Conservation (phyloP, 2,329 filamentous ascomycete genomes). For the Beauveria sp. region DNA sequence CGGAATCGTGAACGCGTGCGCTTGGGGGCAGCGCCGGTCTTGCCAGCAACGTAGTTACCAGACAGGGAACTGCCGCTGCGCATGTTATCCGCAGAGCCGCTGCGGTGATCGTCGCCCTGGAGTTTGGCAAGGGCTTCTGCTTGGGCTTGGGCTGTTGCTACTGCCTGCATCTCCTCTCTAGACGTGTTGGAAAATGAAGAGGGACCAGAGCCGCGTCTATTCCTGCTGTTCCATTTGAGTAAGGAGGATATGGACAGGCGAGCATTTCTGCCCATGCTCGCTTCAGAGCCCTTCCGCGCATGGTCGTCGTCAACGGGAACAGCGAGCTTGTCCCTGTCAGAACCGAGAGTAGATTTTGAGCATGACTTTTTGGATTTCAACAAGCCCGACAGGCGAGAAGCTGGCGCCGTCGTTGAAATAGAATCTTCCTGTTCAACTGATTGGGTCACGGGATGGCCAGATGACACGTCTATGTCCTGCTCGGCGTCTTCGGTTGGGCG, state of each 20-base stretch:
- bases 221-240: conserved; percentile 61
- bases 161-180: conserved; percentile 67
- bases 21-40: conserved; percentile 49
- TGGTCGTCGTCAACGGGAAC: conserved; percentile 42
- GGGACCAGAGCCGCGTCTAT: conserved; percentile 47
- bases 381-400: conserved; percentile 28
- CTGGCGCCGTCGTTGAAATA: conserved; percentile 17
- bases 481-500: conserved; percentile 17
- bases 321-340: conserved; percentile 31
- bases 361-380: conserved; percentile 39
- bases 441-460: neutral
- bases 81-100: conserved; percentile 31
- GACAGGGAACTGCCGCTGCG: conserved; percentile 21
- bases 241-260: conserved; percentile 61
- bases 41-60: conserved; percentile 16
- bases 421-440: conserved; percentile 8
- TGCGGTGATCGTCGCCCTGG: conserved; percentile 25
- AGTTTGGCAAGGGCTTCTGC: conserved; percentile 26
- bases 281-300: conserved; percentile 47
- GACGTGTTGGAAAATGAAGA: conserved; percentile 91
- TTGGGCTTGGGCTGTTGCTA: conserved; percentile 19
- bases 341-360: conserved; percentile 41
- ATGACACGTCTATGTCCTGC: conserved; percentile 9
- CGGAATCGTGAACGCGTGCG: conserved; percentile 85
- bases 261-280: conserved; percentile 34